Evolutionary conservation across 176 grass and related monocot species (phyloP).

Genomic region (Panicum miliaceum): DNA sequence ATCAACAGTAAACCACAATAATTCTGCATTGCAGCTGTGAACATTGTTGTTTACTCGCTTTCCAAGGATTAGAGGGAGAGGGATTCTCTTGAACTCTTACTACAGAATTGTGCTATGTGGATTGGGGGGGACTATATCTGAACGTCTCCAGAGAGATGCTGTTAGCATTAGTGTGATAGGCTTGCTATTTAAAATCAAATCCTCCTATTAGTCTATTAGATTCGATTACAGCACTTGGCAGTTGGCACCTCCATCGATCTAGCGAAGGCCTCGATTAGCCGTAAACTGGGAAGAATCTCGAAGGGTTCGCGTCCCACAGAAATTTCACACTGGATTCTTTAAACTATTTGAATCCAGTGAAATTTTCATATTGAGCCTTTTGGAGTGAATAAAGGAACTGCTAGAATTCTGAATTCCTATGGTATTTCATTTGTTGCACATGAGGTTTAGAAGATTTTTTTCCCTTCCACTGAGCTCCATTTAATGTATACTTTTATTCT

Average conservation of each 20-base stretch:
- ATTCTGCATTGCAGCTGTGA: background rate
- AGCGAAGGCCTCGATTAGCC: conserved; percentile 31
- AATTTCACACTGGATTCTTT: too few species aligned
- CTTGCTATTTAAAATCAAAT: conserved; percentile 16
- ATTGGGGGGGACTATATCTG: background rate
- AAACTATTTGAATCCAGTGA: too few species aligned
- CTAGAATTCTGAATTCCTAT: too few species aligned
- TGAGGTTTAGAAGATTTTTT: too few species aligned
- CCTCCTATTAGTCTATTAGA: background rate
- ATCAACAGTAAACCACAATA: background rate
- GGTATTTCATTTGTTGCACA: too few species aligned
- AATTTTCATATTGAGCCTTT: too few species aligned
- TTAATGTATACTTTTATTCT: too few species aligned
- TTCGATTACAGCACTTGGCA: background rate
- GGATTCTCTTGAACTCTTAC: background rate
- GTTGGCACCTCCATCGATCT: background rate
- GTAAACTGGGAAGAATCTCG: background rate
- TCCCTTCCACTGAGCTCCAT: too few species aligned
- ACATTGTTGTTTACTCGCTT: conserved; percentile 7
- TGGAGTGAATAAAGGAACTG: too few species aligned
- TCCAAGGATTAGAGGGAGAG: background rate
- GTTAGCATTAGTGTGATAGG: background rate
- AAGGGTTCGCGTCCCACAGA: too few species aligned
- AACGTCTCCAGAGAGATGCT: background rate
- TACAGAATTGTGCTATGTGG: background rate